Conservation (phyloP, 768 basidiomycete genomes). For the Imleria badia region DNA sequence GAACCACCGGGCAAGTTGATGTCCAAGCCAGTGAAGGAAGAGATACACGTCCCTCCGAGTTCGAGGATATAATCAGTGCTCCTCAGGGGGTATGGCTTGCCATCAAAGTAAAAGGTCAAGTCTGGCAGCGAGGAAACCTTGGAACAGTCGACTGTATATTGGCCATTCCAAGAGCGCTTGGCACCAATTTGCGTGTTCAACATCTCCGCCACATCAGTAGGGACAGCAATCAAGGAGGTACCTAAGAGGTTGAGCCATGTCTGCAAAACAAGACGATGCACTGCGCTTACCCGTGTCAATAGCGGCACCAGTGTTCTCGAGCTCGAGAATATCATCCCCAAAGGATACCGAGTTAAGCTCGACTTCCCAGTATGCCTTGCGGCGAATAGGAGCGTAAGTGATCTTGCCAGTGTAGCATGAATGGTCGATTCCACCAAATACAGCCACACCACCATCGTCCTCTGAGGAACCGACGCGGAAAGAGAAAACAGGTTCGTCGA, state of each 20-base stretch:
- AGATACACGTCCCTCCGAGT: conserved; percentile 90
- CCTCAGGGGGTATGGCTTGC: conserved; percentile 75
- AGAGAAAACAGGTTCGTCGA: conserved; percentile 87
- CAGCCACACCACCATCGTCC: conserved; percentile 84
- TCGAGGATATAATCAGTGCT: conserved; percentile 89
- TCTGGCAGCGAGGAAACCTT: conserved; percentile 84
- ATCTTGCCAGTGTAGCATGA: conserved; percentile 78
- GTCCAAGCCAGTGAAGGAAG: conserved; percentile 89
- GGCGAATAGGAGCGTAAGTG: conserved; percentile 84
- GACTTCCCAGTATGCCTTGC: conserved; percentile 98
- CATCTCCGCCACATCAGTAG: conserved; percentile 96
- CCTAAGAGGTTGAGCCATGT: conserved; percentile 41
- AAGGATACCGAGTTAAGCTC: conserved; percentile 86
- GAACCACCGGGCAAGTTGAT: conserved; percentile 76
- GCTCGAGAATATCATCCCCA: conserved; percentile 83
- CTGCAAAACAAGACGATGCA: background rate
- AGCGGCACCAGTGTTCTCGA: conserved; percentile 92
- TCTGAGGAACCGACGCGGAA: conserved; percentile 91
- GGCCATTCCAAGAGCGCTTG: conserved; percentile 92
- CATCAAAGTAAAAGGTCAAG: conserved; percentile 79
- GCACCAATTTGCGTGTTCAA: conserved; percentile 95
- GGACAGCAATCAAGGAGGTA: conserved; percentile 91
- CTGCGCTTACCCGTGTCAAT: conserved; percentile 75
- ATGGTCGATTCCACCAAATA: conserved; percentile 88
- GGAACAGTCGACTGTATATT: conserved; percentile 87